These are phyloP conservation scores for Aspergillus asperescens DNA, from an alignment of 495 filamentous ascomycete genomes.

Conservation along the genomic window DNA sequence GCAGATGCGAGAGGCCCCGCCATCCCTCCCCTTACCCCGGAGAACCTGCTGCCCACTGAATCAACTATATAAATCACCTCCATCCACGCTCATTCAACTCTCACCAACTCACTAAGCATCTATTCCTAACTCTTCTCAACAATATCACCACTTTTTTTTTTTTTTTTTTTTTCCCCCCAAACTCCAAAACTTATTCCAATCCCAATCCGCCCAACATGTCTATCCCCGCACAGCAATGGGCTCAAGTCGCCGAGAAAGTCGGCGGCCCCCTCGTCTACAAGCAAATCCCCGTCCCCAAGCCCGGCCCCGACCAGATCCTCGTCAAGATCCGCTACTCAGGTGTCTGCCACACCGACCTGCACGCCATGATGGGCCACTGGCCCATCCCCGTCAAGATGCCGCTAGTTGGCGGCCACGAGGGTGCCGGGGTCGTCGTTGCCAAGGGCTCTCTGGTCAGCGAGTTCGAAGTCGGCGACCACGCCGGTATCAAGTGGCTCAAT, in stretches of 20 bases:
- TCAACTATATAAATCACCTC: not conserved
- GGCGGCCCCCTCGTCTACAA: slow-evolving; percentile 74
- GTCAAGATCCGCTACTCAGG: slow-evolving; percentile 90
- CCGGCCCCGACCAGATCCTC: slow-evolving; percentile 81
- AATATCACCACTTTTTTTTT: not conserved
- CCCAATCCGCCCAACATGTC: slow-evolving; percentile 21
- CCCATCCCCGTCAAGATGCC: slow-evolving; percentile 71
- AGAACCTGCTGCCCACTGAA: no score
- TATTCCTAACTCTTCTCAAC: not conserved
- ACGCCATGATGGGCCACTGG: slow-evolving; percentile 87
- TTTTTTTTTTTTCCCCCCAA: no score
- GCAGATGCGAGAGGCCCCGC: no score
- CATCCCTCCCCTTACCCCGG: no score
- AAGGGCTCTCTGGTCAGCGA: slow-evolving; percentile 66
- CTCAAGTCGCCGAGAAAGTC: slow-evolving; percentile 74
- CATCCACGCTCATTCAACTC: not conserved
- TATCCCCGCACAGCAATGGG: slow-evolving; percentile 76
- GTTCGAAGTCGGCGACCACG: slow-evolving; percentile 72
- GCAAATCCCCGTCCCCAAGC: slow-evolving; percentile 71
- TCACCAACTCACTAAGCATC: no score
- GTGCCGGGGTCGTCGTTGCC: slow-evolving; percentile 79
- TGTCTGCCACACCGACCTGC: slow-evolving; percentile 86
- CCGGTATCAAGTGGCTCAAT: slow-evolving; percentile 89
- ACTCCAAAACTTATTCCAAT: no score
- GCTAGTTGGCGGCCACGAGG: slow-evolving; percentile 93